Percentiles rank a stretch among this genome's conserved stretches.
These are phyloP conservation scores for Microdochium nivale DNA, from an alignment of 2,329 filamentous ascomycete genomes.

Conservation along the genomic window DNA sequence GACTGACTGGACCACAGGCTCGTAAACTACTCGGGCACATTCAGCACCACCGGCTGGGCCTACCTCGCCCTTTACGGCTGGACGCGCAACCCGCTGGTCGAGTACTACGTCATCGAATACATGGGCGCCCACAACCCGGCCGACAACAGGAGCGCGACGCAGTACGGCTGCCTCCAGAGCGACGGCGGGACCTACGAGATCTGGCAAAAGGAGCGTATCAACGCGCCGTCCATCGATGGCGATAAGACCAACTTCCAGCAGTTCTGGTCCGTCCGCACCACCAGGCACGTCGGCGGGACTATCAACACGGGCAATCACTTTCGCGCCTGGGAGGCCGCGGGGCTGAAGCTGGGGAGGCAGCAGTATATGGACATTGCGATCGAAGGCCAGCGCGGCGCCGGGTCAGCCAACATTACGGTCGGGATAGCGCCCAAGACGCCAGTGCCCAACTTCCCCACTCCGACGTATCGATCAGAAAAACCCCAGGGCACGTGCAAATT, in stretches of 20 bases:
- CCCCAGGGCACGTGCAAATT: neutral
- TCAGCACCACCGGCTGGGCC: conserved; percentile 12
- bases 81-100: conserved; percentile 13
- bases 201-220: conserved; percentile 11
- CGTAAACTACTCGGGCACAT: conserved; percentile 23
- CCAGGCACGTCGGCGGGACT: conserved; percentile 2
- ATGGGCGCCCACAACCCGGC: conserved; percentile 10
- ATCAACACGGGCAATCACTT: conserved; percentile 3
- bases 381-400: conserved; percentile 3
- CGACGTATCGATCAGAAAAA: neutral
- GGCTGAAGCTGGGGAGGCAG: conserved; percentile 2
- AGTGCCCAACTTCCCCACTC: conserved; percentile 1
- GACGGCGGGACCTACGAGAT: conserved; percentile 9
- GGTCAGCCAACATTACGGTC: conserved; percentile 2
- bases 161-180: conserved; percentile 6
- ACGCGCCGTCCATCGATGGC: conserved; percentile 26
- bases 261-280: conserved; percentile 25
- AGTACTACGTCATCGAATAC: conserved; percentile 14
- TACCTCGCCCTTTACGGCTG: conserved; percentile 16
- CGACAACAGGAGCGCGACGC: conserved; percentile 5
- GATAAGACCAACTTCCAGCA: conserved; percentile 25
- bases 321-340: conserved; percentile 2
- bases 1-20: neutral
- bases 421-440: neutral
- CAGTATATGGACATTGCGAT: conserved; percentile 1